phyloP scores from a whole-genome alignment of 2,329 filamentous ascomycete species.

The Cordyceps javanica region DNA sequence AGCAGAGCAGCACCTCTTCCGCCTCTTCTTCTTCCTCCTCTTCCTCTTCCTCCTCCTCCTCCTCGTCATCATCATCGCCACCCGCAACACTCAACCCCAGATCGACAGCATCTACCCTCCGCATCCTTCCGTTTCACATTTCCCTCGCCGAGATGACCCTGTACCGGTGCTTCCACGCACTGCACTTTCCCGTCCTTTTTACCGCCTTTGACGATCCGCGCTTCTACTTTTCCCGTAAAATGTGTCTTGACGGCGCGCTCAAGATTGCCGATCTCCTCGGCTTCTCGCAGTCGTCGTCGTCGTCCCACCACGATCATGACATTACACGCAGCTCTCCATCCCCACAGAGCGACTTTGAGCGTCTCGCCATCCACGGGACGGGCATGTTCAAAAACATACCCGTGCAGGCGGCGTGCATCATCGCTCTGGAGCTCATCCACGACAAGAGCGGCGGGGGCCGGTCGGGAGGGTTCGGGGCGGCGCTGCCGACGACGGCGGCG shows the following conservation, averaged over 20 bases:
- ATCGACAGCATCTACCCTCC: too few relatives aligned
- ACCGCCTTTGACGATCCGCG: slow-evolving; percentile 38
- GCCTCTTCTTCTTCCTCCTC: background rate
- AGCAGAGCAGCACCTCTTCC: slow-evolving; percentile 15
- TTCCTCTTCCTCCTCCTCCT: too few relatives aligned
- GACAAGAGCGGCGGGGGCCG: slow-evolving; percentile 41
- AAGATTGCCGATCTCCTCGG: slow-evolving; percentile 29
- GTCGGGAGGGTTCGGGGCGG: slow-evolving; percentile 19
- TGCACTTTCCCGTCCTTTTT: slow-evolving; percentile 46
- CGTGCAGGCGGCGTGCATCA: slow-evolving; percentile 33
- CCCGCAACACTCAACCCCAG: too few relatives aligned
- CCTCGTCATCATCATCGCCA: too few relatives aligned
- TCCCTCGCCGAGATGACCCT: slow-evolving; percentile 36
- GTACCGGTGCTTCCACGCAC: slow-evolving; percentile 43
- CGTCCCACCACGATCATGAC: slow-evolving; percentile 14
- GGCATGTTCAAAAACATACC: slow-evolving; percentile 38
- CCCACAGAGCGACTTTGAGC: slow-evolving; percentile 26
- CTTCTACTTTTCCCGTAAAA: slow-evolving; percentile 48
- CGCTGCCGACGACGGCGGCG: slow-evolving; percentile 24
- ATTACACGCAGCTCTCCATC: too few relatives aligned
- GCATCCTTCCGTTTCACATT: slow-evolving; percentile 33
- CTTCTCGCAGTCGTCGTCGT: slow-evolving; percentile 19
- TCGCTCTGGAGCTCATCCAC: slow-evolving; percentile 41
- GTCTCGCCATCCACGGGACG: slow-evolving; percentile 34
- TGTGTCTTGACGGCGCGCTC: slow-evolving; percentile 38